Conservation (phyloP, 2,329 filamentous ascomycete genomes). For the Thermoascus crustaceus region DNA sequence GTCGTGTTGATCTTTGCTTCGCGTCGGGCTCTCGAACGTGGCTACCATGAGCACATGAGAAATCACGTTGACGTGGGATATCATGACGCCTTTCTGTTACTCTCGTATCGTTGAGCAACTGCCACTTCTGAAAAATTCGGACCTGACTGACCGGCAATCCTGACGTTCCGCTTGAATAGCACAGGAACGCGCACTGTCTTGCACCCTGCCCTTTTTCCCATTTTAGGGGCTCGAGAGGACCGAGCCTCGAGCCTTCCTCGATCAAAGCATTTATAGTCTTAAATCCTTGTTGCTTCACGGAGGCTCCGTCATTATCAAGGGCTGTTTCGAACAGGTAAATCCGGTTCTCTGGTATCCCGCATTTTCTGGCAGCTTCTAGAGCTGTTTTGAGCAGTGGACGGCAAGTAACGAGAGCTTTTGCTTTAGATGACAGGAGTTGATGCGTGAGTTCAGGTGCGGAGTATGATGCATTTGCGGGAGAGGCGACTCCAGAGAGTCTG, state of each 20-base stretch:
- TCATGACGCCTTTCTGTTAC: slow-evolving; percentile 71
- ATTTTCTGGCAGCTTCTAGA: slow-evolving; percentile 51
- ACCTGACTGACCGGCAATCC: slow-evolving; percentile 57
- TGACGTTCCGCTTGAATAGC: slow-evolving; percentile 66
- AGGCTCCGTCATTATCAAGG: slow-evolving; percentile 39
- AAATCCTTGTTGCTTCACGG: slow-evolving; percentile 40
- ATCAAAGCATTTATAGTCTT: slow-evolving; percentile 58
- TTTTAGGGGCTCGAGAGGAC: slow-evolving; percentile 46
- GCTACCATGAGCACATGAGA: slow-evolving; percentile 57
- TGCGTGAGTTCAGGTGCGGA: slow-evolving; percentile 56
- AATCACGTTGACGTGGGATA: slow-evolving; percentile 65
- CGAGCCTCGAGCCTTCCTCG: slow-evolving; percentile 46
- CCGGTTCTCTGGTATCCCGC: slow-evolving; percentile 50
- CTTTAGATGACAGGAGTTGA: slow-evolving; percentile 56
- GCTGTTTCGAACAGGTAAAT: slow-evolving; percentile 60
- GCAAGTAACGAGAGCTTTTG: slow-evolving; percentile 60
- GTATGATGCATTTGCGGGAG: slow-evolving; percentile 61
- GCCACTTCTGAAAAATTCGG: no score
- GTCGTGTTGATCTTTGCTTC: slow-evolving; percentile 41
- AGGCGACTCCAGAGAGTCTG: slow-evolving; percentile 59
- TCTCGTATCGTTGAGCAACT: no score
- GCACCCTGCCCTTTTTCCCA: slow-evolving; percentile 59
- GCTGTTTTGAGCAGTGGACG: slow-evolving; percentile 52
- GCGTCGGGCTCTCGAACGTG: slow-evolving; percentile 36
- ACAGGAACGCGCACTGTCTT: slow-evolving; percentile 60